These are phyloP conservation scores for Verbena officinalis DNA, from an alignment of 257 asterid genomes.

Conservation along the genomic window DNA sequence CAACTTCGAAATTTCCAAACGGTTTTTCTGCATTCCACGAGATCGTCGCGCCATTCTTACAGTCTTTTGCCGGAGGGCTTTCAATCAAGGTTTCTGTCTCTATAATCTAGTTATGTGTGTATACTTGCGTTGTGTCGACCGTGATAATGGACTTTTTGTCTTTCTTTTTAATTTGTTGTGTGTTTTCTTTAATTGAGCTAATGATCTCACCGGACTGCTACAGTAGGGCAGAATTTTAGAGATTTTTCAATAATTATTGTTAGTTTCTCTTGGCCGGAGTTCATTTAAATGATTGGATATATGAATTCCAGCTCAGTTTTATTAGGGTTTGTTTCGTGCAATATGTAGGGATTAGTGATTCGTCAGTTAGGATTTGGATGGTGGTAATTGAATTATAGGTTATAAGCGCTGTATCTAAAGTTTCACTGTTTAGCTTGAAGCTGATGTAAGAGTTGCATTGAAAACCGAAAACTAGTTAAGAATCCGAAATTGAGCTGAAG, in stretches of 20 bases:
- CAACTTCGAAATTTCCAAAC: background rate
- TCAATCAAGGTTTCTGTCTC: background rate
- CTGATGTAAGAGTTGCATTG: background rate
- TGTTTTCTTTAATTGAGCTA: background rate
- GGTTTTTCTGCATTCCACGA: background rate
- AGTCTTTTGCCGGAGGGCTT: background rate
- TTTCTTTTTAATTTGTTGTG: background rate
- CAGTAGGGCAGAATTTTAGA: background rate
- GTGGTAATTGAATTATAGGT: background rate
- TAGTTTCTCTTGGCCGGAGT: background rate
- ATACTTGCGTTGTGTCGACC: background rate
- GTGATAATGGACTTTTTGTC: background rate
- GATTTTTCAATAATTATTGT: background rate
- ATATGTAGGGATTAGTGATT: background rate
- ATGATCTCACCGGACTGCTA: background rate
- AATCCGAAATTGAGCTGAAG: background rate
- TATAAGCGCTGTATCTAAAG: background rate
- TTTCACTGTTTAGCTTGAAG: background rate
- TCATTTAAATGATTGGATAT: background rate
- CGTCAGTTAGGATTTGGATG: too few relatives aligned
- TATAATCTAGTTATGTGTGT: background rate
- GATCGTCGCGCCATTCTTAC: too few relatives aligned
- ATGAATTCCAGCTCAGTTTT: background rate
- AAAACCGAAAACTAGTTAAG: background rate
- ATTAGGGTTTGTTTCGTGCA: constrained; percentile 8